These are phyloP conservation scores for Protomyces inouyei DNA, from an alignment of 1,139 yeast species.

Conservation along the genomic window DNA sequence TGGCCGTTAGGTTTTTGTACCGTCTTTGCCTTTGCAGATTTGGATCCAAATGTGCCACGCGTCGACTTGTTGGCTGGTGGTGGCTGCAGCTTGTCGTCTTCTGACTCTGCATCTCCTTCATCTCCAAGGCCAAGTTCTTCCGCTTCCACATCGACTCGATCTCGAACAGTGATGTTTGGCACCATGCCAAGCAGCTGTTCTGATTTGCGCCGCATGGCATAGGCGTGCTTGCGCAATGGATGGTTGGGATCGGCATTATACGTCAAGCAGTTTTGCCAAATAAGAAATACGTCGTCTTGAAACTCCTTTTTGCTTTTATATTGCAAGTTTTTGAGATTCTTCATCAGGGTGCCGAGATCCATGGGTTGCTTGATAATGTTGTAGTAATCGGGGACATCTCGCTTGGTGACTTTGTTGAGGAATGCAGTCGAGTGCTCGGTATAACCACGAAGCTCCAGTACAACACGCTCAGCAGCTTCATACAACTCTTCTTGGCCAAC, in stretches of 20 bases:
- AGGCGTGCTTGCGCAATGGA: conserved; percentile 82
- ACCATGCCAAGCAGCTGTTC: conserved; percentile 69
- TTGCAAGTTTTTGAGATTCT: conserved; percentile 73
- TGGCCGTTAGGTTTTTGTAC: conserved; percentile 1
- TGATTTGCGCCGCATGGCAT: conserved; percentile 93
- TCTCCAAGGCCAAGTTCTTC: conserved; percentile 49
- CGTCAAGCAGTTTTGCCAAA: conserved; percentile 90
- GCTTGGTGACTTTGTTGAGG: conserved; percentile 83
- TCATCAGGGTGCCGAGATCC: conserved; percentile 94
- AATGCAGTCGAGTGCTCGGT: conserved; percentile 98
- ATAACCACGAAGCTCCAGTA: conserved; percentile 77
- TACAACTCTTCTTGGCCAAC: conserved; percentile 96
- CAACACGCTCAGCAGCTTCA: conserved; percentile 95
- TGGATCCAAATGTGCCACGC: conserved; percentile 21
- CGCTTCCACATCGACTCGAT: conserved; percentile 77
- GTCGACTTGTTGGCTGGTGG: conserved; percentile 16
- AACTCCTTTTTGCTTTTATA: conserved; percentile 81
- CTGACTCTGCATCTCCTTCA: neutral
- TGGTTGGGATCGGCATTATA: conserved; percentile 96
- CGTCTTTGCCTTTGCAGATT: conserved; percentile 20
- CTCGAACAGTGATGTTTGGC: conserved; percentile 79
- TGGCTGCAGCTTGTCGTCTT: neutral
- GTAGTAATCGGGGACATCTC: conserved; percentile 97
- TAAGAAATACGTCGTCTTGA: conserved; percentile 87
- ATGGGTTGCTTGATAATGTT: conserved; percentile 85